Base-by-base conservation (phyloP, 148 eudicot genomes). In the Cornus suecica region DNA sequence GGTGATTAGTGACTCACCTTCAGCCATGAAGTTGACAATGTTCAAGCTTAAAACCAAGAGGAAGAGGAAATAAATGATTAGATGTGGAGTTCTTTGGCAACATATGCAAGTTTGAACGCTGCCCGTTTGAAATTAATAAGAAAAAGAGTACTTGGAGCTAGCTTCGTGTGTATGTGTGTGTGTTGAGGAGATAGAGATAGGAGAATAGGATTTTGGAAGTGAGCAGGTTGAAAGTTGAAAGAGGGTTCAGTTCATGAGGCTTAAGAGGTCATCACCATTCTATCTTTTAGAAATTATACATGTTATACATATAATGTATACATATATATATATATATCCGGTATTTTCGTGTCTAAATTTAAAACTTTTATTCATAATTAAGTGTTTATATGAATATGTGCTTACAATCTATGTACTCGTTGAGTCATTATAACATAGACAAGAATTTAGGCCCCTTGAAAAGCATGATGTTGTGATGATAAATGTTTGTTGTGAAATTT, bases 21-120 rank as follows among this genome's bases (percentile, higher is more conserved):
- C 34, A 27, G 62, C 77, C 15, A 41, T 41, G 24, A 16, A 64
- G 42, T 20, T 22, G 13, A 23, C 34, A 24, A 63, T 70, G 77
- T 69, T 42, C 31, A 65, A 41, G 77, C 69, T 74, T 26, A 32
- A 45, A 65, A 74, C 64, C 62, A 74, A 45, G 42, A 74, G n/a
- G 65, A 42, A 64, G 2, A 23, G 56, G 0, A 74, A n/a, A 29
- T 34, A 62, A 73, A 34, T 65, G 42, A 64, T 25, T 27, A 74
- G 62, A 65, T 6, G 62, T 48, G 18, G 5, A 11, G 18, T 48
- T 48, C 54, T 48, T 13, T 48, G 54, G 54, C 54, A 48, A 48
- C 20, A 16, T 37, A 37, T 37, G 42, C 42, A 37, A 6, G 42
- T 37, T 11, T 48, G 54, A 48, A 48, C 3, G 7, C 54, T 11